Base-by-base conservation (phyloP, 2,329 filamentous ascomycete genomes). In the Cladobotryum mycophilum region DNA sequence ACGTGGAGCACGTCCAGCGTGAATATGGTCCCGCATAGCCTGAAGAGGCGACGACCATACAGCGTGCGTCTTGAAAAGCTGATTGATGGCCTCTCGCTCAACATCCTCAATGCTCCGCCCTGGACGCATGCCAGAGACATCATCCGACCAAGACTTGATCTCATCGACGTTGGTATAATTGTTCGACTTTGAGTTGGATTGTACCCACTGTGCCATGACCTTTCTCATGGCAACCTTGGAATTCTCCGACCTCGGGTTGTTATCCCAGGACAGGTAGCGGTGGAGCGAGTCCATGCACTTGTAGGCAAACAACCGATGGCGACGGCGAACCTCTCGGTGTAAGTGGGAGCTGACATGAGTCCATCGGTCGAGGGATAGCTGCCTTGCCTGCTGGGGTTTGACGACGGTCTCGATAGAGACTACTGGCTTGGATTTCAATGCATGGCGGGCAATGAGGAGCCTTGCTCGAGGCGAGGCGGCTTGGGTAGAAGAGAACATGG, bases 321-420 rank as follows among this genome's bases (percentile, higher is more conserved):
- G 76, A 41, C 70, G 73, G 46, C 71, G 71, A 30, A 71, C 54
- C 47, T 78, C 72, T 41, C 66, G 69, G 37, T 70, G 67, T 17
- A 66, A 64, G 15, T 73, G 67, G 13, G 66, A 61, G 54, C 70
- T 56, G 41, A 69, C 69, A 30, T 67, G 69, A 7, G 71, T 68
- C 72, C 76, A 79, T 15, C 70, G 56, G 47, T 69, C 72, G 52
- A 80, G 72, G 53, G 76, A 74, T 53, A 80, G 78, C 35, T 60
- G 60, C 35, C 80, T 74, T 57, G 41, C 53, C 48, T 64, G 63
- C 14, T 55, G 48, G 9, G 37, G 13, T 18, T 55, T 41, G 45
- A 54, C 57, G 47, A 48, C 56, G 18, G 56, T 54, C 37, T 54
- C 53, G 7, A 43, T 14, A 45, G 55, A 50, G 15, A 25, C 45